Percentiles rank a stretch among this genome's conserved stretches.
These are phyloP conservation scores for Fusarium subglutinans DNA, from an alignment of 2,329 filamentous ascomycete genomes.

Conservation along the genomic window DNA sequence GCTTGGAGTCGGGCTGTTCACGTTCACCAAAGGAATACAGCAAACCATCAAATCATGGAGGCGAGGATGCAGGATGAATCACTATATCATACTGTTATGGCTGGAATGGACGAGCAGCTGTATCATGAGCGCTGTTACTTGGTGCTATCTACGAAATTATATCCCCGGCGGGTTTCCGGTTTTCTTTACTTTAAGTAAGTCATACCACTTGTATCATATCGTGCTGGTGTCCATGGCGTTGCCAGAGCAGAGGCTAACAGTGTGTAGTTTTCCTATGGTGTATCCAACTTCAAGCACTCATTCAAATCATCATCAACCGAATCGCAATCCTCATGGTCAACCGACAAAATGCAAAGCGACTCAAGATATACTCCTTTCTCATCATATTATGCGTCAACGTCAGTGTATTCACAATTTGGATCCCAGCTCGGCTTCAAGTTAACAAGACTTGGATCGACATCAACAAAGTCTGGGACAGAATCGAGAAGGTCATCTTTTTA, in stretches of 20 bases:
- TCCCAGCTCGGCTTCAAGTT: slow-evolving; percentile 59
- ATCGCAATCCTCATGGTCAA: slow-evolving; percentile 59
- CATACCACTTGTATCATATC: accelerated
- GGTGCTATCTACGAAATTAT: slow-evolving; percentile 39
- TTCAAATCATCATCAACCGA: slow-evolving; percentile 66
- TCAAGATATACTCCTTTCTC: slow-evolving; percentile 56
- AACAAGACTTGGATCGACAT: slow-evolving; percentile 52
- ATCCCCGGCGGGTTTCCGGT: slow-evolving; percentile 39
- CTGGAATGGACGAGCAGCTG: slow-evolving; percentile 39
- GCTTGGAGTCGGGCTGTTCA: slow-evolving; percentile 41
- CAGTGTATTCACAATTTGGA: slow-evolving; percentile 63
- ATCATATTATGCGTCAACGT: slow-evolving; percentile 61
- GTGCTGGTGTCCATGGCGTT: not conserved
- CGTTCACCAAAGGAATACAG: slow-evolving; percentile 31
- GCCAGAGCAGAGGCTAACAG: not conserved
- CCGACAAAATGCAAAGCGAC: slow-evolving; percentile 45
- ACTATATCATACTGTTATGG: slow-evolving; percentile 40
- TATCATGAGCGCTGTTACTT: slow-evolving; percentile 40
- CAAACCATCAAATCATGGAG: slow-evolving; percentile 40
- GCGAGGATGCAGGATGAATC: slow-evolving; percentile 32
- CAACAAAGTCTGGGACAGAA: slow-evolving; percentile 63
- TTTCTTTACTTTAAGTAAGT: slow-evolving; percentile 37
- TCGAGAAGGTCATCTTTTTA: slow-evolving; percentile 62
- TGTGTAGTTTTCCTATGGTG: slow-evolving; percentile 47
- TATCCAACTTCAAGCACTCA: slow-evolving; percentile 59